Percentiles rank a stretch among this genome's conserved stretches.
phyloP scores from a whole-genome alignment of 2,329 filamentous ascomycete genomes.

The Penicillium sp. region DNA sequence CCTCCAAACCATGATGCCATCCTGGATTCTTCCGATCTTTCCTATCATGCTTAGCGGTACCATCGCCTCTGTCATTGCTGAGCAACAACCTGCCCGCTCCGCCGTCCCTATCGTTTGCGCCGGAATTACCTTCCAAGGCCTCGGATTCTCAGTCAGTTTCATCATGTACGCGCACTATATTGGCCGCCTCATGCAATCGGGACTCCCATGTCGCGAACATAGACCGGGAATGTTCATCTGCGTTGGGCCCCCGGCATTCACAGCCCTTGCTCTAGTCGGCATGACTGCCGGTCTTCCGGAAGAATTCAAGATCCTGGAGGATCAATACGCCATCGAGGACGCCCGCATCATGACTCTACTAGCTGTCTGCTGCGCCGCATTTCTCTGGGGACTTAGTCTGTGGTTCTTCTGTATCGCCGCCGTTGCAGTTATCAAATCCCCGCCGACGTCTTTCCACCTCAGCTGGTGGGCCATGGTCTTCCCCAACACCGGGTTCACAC shows the following conservation, averaged over 20 bases:
- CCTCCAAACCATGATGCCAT: slow-evolving; percentile 72
- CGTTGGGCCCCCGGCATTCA: slow-evolving; percentile 76
- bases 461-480: slow-evolving; percentile 71
- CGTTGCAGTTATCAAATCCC: slow-evolving; percentile 50
- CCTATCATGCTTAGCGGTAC: slow-evolving; percentile 75
- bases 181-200: slow-evolving; percentile 70
- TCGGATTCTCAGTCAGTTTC: slow-evolving; percentile 70
- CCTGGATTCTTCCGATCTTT: slow-evolving; percentile 76
- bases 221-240: slow-evolving; percentile 75
- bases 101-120: slow-evolving; percentile 68
- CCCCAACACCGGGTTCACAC: slow-evolving; percentile 67
- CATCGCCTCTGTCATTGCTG: slow-evolving; percentile 68
- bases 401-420: slow-evolving; percentile 61
- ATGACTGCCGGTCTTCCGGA: slow-evolving; percentile 62
- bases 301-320: slow-evolving; percentile 54
- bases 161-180: slow-evolving; percentile 77
- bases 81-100: slow-evolving; percentile 61
- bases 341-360: slow-evolving; percentile 50
- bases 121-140: slow-evolving; percentile 71
- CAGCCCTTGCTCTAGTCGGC: slow-evolving; percentile 70
- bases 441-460: slow-evolving; percentile 54
- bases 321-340: slow-evolving; percentile 31
- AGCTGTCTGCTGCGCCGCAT: slow-evolving; percentile 57
- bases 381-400: slow-evolving; percentile 67
- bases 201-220: slow-evolving; percentile 67